Conservation (phyloP, 1,284 basidiomycete species). For the Trichosporon inkin region DNA sequence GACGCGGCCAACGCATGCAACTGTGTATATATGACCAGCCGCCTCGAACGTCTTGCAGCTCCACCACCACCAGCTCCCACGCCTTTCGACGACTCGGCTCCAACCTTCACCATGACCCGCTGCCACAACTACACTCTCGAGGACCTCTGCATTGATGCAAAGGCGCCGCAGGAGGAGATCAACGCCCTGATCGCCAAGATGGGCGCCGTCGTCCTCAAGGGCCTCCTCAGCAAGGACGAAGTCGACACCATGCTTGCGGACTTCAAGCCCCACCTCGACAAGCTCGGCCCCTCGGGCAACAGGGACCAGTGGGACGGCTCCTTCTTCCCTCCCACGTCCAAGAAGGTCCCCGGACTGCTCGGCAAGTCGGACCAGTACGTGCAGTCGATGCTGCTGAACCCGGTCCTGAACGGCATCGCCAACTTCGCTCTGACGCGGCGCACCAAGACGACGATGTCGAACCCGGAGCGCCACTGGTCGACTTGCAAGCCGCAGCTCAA, state of each 20-base stretch:
- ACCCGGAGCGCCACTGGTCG: constrained; percentile 20
- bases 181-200: constrained; percentile 25
- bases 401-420: constrained; percentile 19
- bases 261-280: constrained; percentile 23
- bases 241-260: constrained; percentile 16
- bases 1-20: too few species aligned
- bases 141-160: constrained; percentile 22
- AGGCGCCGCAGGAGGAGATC: constrained; percentile 23
- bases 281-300: constrained; percentile 18
- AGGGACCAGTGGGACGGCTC: constrained; percentile 23
- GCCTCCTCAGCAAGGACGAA: constrained; percentile 16
- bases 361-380: constrained; percentile 19
- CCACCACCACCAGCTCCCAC: background rate
- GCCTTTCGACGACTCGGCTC: background rate
- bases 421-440: constrained; percentile 21
- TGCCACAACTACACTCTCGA: constrained; percentile 23
- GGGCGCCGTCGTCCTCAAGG: constrained; percentile 23
- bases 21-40: background rate
- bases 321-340: constrained; percentile 22
- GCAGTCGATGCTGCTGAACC: constrained; percentile 19
- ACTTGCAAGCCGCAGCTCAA: constrained; percentile 23
- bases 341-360: constrained; percentile 22
- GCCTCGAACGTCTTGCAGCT: background rate
- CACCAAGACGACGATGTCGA: constrained; percentile 22
- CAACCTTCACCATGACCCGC: constrained; percentile 10